Evolutionary conservation across 257 asterid genomes (phyloP).

Genomic region (Solanum sparsipilum): DNA sequence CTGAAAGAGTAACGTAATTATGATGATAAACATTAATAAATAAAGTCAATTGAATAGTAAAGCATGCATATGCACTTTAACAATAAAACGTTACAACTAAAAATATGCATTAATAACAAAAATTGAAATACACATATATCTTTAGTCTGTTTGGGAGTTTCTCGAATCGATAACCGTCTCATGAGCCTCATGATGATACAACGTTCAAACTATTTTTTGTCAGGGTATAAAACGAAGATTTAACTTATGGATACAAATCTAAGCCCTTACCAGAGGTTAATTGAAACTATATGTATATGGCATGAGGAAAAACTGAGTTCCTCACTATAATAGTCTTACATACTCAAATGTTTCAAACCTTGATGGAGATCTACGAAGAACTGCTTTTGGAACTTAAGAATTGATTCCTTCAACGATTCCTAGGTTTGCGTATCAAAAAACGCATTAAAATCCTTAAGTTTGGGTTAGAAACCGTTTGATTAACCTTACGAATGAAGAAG

Average conservation of each 20-base stretch:
- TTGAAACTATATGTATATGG: no score
- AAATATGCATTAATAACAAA: neutral
- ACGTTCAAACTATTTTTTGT: neutral
- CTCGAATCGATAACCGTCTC: fast-evolving
- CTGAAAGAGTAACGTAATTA: no score
- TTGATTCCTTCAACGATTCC: neutral
- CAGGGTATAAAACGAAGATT: no score
- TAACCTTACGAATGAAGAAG: neutral
- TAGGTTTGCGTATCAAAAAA: neutral
- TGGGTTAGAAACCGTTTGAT: neutral
- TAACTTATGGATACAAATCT: neutral
- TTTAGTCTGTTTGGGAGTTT: no score
- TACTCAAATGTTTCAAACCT: neutral
- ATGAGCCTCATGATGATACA: neutral
- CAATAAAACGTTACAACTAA: neutral
- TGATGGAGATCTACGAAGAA: neutral
- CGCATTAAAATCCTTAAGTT: neutral
- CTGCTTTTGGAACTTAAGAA: no score
- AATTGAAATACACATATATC: no score
- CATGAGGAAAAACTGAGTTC: neutral
- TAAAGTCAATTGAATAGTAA: neutral
- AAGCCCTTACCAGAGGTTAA: neutral
- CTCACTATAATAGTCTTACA: neutral
- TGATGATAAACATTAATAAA: no score
- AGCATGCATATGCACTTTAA: neutral